A percentile compares a stretch with the other conserved stretches of the same genome.
Evolutionary conservation across 495 filamentous ascomycete species (phyloP).

Genomic region (Hamigera avellanea): DNA sequence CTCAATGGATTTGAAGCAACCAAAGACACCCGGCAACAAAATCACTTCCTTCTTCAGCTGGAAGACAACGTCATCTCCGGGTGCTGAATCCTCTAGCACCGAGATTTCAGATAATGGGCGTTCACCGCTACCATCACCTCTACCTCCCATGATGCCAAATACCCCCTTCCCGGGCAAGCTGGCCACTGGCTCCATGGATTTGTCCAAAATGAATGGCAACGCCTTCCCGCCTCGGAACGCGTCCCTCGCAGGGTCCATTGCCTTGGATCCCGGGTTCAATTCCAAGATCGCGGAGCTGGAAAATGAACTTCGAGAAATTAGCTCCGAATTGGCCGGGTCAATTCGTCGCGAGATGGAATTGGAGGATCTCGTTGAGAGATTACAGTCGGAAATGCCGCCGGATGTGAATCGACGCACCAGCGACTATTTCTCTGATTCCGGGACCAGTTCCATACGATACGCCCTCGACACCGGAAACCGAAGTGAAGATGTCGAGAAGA

Average conservation of each 20-base stretch:
- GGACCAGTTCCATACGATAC: constrained; percentile 74
- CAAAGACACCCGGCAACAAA: constrained; percentile 50
- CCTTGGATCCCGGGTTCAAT: constrained; percentile 37
- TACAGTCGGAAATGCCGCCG: constrained; percentile 59
- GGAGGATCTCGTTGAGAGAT: constrained; percentile 80
- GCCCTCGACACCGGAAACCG: constrained; percentile 50
- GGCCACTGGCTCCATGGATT: constrained; percentile 28
- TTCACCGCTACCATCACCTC: constrained; percentile 48
- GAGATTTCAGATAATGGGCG: constrained; percentile 51
- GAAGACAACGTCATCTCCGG: constrained; percentile 43
- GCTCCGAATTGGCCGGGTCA: constrained; percentile 79
- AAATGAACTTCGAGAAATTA: constrained; percentile 86
- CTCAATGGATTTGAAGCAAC: constrained; percentile 24
- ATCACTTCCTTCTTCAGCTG: constrained; percentile 62
- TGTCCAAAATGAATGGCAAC: constrained; percentile 28
- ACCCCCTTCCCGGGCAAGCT: constrained; percentile 25
- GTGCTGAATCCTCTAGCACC: constrained; percentile 49
- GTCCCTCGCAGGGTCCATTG: constrained; percentile 27
- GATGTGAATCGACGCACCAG: constrained; percentile 63
- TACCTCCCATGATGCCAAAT: constrained; percentile 35
- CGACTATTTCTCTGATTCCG: constrained; percentile 96
- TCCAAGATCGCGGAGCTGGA: constrained; percentile 62
- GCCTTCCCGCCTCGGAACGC: constrained; percentile 20
- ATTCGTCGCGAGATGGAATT: constrained; percentile 94
- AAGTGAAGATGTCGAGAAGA: constrained; percentile 72